Conservation (phyloP, 176 grass and related monocot genomes). For the Echinochloa phyllopogon region DNA sequence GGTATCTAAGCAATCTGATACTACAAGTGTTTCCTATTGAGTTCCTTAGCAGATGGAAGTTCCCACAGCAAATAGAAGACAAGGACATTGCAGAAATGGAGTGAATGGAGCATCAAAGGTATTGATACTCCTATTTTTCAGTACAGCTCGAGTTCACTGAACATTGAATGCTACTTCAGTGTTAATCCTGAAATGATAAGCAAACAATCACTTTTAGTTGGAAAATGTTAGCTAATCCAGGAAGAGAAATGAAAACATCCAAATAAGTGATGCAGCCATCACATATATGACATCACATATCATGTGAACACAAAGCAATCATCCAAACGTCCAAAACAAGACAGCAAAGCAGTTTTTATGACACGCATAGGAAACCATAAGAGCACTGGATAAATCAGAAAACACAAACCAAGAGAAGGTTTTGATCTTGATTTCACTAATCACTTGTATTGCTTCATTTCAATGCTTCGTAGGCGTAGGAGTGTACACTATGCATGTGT, state of each 20-base stretch:
- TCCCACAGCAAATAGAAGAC: conserved; percentile 61
- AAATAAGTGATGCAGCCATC: conserved; percentile 7
- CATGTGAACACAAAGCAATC: conserved; percentile 29
- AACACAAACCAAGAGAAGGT: conserved; percentile 34
- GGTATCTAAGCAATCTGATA: conserved; percentile 47
- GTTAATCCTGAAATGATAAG: conserved; percentile 51
- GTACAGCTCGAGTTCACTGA: conserved; percentile 39
- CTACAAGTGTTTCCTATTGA: conserved; percentile 51
- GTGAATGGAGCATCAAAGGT: conserved; percentile 47
- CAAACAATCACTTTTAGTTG: conserved; percentile 36
- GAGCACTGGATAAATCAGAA: conserved; percentile 31
- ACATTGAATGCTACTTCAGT: conserved; percentile 27
- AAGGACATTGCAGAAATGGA: conserved; percentile 50
- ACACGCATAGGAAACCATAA: conserved; percentile 1
- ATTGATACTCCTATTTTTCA: conserved; percentile 23
- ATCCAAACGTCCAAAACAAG: conserved; percentile 35
- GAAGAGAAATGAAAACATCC: conserved; percentile 28
- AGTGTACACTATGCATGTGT: conserved; percentile 23
- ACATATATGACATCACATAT: conserved; percentile 11
- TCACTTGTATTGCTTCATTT: neutral
- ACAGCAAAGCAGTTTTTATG: conserved; percentile 22
- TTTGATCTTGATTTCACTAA: conserved; percentile 35
- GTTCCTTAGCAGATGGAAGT: conserved; percentile 67
- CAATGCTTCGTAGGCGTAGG: neutral
- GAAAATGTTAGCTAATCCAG: conserved; percentile 35